A percentile compares a stretch with the other conserved stretches of the same genome.
These are phyloP conservation scores for Pestalotiopsis fici DNA, from an alignment of 2,329 filamentous ascomycete species.

Conservation along the genomic window DNA sequence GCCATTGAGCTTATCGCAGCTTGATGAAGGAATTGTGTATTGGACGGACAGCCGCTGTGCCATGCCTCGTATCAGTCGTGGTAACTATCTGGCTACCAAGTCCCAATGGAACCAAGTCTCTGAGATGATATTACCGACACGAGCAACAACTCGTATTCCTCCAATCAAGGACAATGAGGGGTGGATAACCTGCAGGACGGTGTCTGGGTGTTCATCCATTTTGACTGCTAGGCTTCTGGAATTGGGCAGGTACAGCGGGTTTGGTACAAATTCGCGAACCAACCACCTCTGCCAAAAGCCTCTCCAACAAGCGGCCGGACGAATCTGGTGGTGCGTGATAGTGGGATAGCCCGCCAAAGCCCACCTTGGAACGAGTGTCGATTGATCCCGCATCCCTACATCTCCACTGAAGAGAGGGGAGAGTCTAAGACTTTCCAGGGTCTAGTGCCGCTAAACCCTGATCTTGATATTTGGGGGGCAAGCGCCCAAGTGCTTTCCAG, in stretches of 20 bases:
- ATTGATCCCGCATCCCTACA: background rate
- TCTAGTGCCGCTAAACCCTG: constrained; percentile 4
- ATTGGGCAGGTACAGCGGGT: background rate
- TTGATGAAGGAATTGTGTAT: background rate
- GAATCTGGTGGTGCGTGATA: background rate
- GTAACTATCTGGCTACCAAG: background rate
- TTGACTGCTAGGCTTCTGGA: background rate
- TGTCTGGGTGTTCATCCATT: background rate
- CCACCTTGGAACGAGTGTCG: background rate
- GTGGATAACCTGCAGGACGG: background rate
- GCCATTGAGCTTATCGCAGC: background rate
- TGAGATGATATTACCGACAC: background rate
- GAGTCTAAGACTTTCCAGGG: background rate
- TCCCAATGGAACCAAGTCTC: background rate
- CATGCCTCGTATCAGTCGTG: background rate
- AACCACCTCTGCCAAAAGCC: background rate
- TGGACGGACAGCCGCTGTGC: background rate
- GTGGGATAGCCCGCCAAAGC: background rate
- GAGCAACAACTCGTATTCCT: constrained; percentile 3
- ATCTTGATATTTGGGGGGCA: background rate
- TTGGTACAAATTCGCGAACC: background rate
- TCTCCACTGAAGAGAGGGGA: background rate
- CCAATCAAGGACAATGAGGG: constrained; percentile 1
- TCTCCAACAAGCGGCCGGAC: background rate
- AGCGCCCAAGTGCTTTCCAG: background rate